A percentile compares a stretch with the other conserved stretches of the same genome.
These are phyloP conservation scores for Rhynchospora pubera DNA, from an alignment of 176 grass and related monocot species.

Conservation along the genomic window DNA sequence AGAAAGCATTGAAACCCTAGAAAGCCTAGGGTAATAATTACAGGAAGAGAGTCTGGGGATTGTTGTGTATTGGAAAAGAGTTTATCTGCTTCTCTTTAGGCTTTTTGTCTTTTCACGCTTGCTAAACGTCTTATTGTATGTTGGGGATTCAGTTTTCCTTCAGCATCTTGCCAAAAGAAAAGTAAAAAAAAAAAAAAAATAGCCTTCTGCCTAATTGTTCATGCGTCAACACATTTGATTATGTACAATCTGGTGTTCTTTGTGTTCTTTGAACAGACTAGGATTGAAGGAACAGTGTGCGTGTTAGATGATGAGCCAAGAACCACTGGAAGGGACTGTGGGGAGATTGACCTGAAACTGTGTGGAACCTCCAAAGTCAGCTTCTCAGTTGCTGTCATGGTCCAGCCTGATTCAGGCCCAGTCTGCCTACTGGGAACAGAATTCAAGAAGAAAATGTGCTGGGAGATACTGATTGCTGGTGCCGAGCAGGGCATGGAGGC, in stretches of 20 bases:
- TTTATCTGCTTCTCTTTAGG: not conserved
- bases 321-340: constrained; percentile 67
- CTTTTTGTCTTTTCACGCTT: not conserved
- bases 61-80: not conserved
- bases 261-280: constrained; percentile 44
- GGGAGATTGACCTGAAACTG: constrained; percentile 60
- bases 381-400: constrained; percentile 80
- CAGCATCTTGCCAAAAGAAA: not conserved
- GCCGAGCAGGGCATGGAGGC: constrained; percentile 98
- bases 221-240: not conserved
- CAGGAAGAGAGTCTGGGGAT: not conserved
- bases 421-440: constrained; percentile 96
- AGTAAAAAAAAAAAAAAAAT: too few relatives aligned
- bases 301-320: constrained; percentile 97
- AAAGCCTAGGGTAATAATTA: not conserved
- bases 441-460: constrained; percentile 89
- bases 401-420: constrained; percentile 92
- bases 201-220: too few relatives aligned
- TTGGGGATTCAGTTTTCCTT: not conserved
- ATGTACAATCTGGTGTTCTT: constrained; percentile 16
- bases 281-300: constrained; percentile 61
- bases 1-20: not conserved
- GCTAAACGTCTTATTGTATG: not conserved
- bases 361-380: constrained; percentile 67
- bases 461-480: constrained; percentile 94